Conservation (phyloP, 2,329 filamentous ascomycete species). For the Monascus ruber region DNA sequence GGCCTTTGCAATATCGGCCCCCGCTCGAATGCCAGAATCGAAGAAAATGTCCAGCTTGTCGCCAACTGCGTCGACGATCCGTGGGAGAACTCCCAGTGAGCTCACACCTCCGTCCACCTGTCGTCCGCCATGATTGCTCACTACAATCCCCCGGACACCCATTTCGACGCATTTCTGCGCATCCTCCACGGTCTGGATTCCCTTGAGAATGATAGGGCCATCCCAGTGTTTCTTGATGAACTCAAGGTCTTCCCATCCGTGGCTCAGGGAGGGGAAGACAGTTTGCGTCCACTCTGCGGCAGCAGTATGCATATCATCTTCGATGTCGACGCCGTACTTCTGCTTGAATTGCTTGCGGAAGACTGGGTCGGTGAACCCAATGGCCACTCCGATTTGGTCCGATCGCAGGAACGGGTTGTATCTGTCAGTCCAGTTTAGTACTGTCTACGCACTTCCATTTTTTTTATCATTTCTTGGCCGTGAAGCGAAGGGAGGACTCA, state of each 20-base stretch:
- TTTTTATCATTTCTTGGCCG: no score
- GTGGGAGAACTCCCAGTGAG: slow-evolving; percentile 39
- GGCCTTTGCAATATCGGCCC: slow-evolving; percentile 39
- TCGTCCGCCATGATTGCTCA: slow-evolving; percentile 41
- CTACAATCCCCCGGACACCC: slow-evolving; percentile 37
- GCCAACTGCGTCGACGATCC: slow-evolving; percentile 39
- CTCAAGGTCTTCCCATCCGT: slow-evolving; percentile 49
- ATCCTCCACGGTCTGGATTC: slow-evolving; percentile 38
- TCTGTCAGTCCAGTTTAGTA: slow-evolving; percentile 4
- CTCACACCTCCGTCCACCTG: slow-evolving; percentile 37
- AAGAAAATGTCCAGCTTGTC: slow-evolving; percentile 32
- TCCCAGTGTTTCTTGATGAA: slow-evolving; percentile 48
- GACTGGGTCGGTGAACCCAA: slow-evolving; percentile 55
- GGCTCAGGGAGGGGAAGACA: slow-evolving; percentile 42
- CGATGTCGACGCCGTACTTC: slow-evolving; percentile 27
- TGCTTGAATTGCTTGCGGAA: slow-evolving; percentile 46
- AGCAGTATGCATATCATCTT: slow-evolving; percentile 38
- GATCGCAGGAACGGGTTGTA: slow-evolving; percentile 30
- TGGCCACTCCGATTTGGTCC: slow-evolving; percentile 40
- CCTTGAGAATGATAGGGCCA: slow-evolving; percentile 51
- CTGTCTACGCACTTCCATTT: no score
- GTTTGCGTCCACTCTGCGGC: slow-evolving; percentile 40
- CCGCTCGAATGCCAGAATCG: slow-evolving; percentile 35
- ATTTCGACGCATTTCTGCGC: slow-evolving; percentile 32
- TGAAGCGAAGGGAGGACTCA: no score